Conservation (phyloP, 2,329 filamentous ascomycete species). For the Aspergillus persii region DNA sequence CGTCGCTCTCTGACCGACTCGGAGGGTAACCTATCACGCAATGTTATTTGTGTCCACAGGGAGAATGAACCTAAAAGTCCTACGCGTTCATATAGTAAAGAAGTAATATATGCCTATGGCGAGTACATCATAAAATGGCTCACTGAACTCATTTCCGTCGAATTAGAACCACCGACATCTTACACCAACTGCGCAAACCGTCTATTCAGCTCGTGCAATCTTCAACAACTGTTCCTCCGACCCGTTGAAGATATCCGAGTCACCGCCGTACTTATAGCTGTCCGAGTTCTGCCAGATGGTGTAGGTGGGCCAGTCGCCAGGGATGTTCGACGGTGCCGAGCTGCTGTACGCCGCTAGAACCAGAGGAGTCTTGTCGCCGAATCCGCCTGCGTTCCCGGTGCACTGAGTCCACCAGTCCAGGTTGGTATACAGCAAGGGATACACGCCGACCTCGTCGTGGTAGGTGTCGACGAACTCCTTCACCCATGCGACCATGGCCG, state of each 20-base stretch:
- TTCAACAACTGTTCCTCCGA: slow-evolving; percentile 12
- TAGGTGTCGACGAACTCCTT: slow-evolving; percentile 53
- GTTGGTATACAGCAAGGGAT: slow-evolving; percentile 54
- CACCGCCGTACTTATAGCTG: slow-evolving; percentile 16
- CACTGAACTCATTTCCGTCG: no score
- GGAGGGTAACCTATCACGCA: no score
- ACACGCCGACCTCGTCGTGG: slow-evolving; percentile 44
- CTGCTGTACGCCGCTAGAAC: slow-evolving; percentile 47
- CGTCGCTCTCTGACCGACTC: neutral
- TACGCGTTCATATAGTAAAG: no score
- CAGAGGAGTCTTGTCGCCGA: slow-evolving; percentile 48
- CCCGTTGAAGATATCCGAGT: slow-evolving; percentile 21
- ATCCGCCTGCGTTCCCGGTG: slow-evolving; percentile 50
- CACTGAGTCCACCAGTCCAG: slow-evolving; percentile 54
- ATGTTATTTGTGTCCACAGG: no score
- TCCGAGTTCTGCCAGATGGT: slow-evolving; percentile 20
- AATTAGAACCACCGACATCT: neutral
- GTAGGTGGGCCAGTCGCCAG: slow-evolving; percentile 42
- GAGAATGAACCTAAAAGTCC: no score
- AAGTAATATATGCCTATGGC: no score
- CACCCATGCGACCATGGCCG: slow-evolving; percentile 53
- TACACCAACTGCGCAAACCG: no score
- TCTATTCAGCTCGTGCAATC: slow-evolving; percentile 7
- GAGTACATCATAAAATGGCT: no score
- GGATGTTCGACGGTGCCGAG: slow-evolving; percentile 42